Evolutionary conservation across 1,284 basidiomycete genomes (phyloP), one percentile per base, ranked within the genome.

Genomic region (Leccinum angustisporum): DNA sequence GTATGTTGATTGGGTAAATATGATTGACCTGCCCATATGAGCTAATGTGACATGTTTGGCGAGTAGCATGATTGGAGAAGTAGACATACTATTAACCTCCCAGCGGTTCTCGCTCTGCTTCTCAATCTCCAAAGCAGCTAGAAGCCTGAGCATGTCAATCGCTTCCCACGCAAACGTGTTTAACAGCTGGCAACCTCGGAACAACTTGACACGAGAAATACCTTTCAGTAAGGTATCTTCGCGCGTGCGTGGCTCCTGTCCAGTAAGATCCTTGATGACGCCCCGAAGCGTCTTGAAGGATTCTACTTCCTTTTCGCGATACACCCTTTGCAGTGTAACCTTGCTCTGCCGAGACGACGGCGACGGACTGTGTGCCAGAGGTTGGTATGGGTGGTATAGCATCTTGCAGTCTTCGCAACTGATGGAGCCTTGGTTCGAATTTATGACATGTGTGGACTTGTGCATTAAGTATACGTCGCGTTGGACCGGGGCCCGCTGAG

Each of bases 251-350:
- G 33, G 58, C 3, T 67, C 65, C 34, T 61, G 57, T 33, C 63
- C 62, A 2, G 67, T 72, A 21, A 65, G 48, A 13, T 40, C 53
- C 36, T 53, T 62, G 34, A 74, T 65, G 25, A 59, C 36, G 7
- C 62, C 59, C 2, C 69, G 63, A 18, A 72, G 70, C 2, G 9
- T 40, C 9, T 57, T 60, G 25, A 75, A 70, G 59, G 53, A 54
- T 5, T 62, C 63, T 8, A 31, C 38, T 31, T 72, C 73, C 34
- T 54, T 69, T 36, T 72, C 69, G 5, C 70, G 65, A 40, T 72
- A 72, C 30, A 58, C 61, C 54, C 59, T 61, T 16, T 72, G 70
- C 33, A 25, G 14, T 7, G 30, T n/a, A 7, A 40, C 61, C 30
- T 68, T 72, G 40, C 16, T 62, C n/a, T 56, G 68, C 18, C 56